These are phyloP conservation scores for Iberis pinnata DNA, from an alignment of 345 rosid species.

Conservation along the genomic window DNA sequence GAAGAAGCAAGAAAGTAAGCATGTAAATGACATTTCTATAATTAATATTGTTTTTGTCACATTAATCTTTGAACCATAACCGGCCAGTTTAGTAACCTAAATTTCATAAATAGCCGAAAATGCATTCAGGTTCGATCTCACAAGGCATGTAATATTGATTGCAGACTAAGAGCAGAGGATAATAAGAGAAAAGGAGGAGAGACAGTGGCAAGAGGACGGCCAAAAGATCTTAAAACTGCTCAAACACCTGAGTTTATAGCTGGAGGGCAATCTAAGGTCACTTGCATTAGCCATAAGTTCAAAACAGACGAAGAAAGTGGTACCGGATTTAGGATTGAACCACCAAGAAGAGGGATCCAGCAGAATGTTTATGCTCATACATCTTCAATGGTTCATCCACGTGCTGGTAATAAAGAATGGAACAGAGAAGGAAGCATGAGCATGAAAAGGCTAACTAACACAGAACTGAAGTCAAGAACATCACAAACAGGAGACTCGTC, in stretches of 20 bases:
- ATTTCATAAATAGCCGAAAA: too few species aligned
- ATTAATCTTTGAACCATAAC: too few species aligned
- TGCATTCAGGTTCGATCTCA: too few species aligned
- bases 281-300: slow-evolving; percentile 42
- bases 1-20: slow-evolving; percentile 58
- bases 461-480: slow-evolving; percentile 12
- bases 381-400: slow-evolving; percentile 55
- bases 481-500: slow-evolving; percentile 32
- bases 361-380: slow-evolving; percentile 38
- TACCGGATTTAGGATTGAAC: slow-evolving; percentile 50
- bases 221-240: slow-evolving; percentile 39
- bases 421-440: slow-evolving; percentile 29
- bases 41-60: too few species aligned
- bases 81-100: too few species aligned
- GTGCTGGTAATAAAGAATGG: slow-evolving; percentile 29
- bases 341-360: slow-evolving; percentile 34
- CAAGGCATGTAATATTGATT: neutral
- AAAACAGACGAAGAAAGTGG: slow-evolving; percentile 37
- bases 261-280: slow-evolving; percentile 42
- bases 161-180: slow-evolving; percentile 57
- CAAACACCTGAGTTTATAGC: slow-evolving; percentile 64
- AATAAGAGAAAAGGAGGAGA: slow-evolving; percentile 64
- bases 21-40: too few species aligned
- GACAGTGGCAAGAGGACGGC: slow-evolving; percentile 47
- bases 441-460: slow-evolving; percentile 30